Evolutionary conservation across 2,329 filamentous ascomycete genomes (phyloP).

Genomic region (Pseudogymnoascus sp.): DNA sequence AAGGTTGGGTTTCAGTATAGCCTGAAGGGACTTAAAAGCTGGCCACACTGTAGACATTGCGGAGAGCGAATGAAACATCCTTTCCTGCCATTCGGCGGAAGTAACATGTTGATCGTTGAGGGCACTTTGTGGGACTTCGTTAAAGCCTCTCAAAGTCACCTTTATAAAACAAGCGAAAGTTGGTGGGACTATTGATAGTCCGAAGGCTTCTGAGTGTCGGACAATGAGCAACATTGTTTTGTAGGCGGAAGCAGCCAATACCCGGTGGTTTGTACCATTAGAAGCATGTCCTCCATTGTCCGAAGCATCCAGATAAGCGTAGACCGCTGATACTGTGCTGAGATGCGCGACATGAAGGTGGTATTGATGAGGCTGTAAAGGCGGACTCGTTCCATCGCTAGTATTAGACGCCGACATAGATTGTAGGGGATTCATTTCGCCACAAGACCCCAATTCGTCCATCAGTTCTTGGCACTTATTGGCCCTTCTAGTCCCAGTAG

Average conservation of each 20-base stretch:
- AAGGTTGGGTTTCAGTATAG: constrained; percentile 9
- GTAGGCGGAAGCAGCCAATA: not conserved
- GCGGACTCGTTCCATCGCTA: not conserved
- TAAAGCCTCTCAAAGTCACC: constrained; percentile 26
- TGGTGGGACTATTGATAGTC: constrained; percentile 32
- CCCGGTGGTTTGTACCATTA: not conserved
- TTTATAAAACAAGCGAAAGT: constrained; percentile 36
- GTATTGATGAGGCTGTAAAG: constrained; percentile 27
- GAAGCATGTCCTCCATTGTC: not conserved
- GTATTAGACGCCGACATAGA: not conserved
- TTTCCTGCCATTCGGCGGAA: constrained; percentile 26
- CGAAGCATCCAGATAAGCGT: not conserved
- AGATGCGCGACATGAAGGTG: constrained; percentile 26
- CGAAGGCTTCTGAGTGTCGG: constrained; percentile 34
- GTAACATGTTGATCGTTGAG: constrained; percentile 25
- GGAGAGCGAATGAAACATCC: constrained; percentile 22
- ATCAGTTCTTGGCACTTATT: constrained; percentile 13
- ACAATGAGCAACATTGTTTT: constrained; percentile 26
- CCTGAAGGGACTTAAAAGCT: constrained; percentile 22
- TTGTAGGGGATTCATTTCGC: constrained; percentile 9
- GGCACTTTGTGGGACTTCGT: constrained; percentile 23
- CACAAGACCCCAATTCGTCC: constrained; percentile 23
- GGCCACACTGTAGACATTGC: constrained; percentile 25
- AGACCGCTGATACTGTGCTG: constrained; percentile 18
- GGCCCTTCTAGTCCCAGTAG: constrained; percentile 8